Conservation (phyloP, 2,329 filamentous ascomycete genomes). For the Cercospora sojina region DNA sequence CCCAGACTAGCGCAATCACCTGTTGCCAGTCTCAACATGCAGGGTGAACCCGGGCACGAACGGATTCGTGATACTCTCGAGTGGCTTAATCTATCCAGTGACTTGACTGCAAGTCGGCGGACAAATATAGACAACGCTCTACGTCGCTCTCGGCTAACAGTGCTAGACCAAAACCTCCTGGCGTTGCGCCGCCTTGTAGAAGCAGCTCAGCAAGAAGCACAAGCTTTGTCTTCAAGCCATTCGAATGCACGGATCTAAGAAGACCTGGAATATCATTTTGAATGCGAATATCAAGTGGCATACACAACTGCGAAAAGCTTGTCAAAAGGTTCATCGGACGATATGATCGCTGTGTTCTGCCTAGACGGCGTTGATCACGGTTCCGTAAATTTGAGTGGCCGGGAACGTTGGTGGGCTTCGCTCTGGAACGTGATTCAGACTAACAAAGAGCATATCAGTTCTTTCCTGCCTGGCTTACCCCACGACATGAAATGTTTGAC, state of each 20-base stretch:
- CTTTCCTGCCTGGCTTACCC: neutral
- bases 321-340: neutral
- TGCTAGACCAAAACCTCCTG: neutral
- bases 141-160: neutral
- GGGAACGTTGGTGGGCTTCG: neutral
- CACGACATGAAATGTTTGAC: neutral
- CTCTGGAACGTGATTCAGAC: neutral
- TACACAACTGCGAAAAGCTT: neutral
- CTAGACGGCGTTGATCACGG: neutral
- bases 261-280: neutral
- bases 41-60: neutral
- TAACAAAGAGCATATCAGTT: neutral
- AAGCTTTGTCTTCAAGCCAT: neutral
- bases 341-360: neutral
- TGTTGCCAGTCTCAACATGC: neutral
- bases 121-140: neutral
- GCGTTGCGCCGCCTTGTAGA: neutral
- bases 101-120: neutral
- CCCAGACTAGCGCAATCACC: neutral
- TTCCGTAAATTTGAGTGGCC: neutral
- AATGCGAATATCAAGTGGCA: neutral
- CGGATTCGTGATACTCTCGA: neutral
- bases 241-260: neutral
- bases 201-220: neutral
- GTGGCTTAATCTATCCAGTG: neutral